Evolutionary conservation across 345 rosid species (phyloP).

Genomic region (Euphorbia lathyris): DNA sequence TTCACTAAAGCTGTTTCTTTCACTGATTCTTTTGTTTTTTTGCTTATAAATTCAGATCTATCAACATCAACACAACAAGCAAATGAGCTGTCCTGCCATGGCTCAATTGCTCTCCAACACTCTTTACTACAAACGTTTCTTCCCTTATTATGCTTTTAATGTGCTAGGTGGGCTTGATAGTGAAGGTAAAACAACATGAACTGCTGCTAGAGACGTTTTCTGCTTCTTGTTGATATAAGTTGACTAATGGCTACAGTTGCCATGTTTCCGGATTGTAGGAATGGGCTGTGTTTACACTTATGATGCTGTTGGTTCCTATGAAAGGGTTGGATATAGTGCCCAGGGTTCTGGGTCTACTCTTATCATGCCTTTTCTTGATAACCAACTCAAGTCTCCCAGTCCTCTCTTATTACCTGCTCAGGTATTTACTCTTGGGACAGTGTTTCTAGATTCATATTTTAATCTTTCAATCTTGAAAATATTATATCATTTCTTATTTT

Average conservation of each 20-base stretch:
- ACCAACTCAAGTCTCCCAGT: conserved; percentile 94
- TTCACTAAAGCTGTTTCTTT: background rate
- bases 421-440: conserved; percentile 31
- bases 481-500: background rate
- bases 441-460: conserved; percentile 3
- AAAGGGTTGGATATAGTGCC: conserved; percentile 92
- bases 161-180: conserved; percentile 94
- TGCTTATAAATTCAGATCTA: conserved; percentile 51
- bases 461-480: background rate
- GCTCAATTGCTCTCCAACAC: conserved; percentile 95
- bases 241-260: background rate
- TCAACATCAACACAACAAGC: conserved; percentile 98
- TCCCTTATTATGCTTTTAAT: conserved; percentile 93
- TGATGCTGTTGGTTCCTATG: conserved; percentile 98
- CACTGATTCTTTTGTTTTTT: background rate
- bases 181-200: conserved; percentile 53
- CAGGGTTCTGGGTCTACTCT: conserved; percentile 94
- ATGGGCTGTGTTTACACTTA: conserved; percentile 96
- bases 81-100: conserved; percentile 98
- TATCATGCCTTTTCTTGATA: conserved; percentile 93
- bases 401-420: conserved; percentile 85
- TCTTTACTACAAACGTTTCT: conserved; percentile 93
- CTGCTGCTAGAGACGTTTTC: conserved; percentile 4
- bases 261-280: conserved; percentile 38
- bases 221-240: background rate